These are phyloP conservation scores for Saccharomyces mikatae DNA, from an alignment of 805 yeast genomes.

Conservation along the genomic window DNA sequence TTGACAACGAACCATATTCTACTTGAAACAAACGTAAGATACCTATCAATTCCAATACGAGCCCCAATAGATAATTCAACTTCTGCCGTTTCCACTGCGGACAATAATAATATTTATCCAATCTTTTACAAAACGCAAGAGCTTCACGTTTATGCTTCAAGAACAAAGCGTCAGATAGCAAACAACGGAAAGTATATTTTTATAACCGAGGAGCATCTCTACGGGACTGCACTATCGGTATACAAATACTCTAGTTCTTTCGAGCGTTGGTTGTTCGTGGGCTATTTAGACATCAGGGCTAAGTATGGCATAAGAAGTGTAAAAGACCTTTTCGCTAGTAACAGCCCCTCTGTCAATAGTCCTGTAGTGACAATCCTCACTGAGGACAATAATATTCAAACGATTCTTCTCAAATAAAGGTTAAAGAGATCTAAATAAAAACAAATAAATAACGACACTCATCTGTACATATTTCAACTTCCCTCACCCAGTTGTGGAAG, in stretches of 20 bases:
- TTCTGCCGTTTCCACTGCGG: background rate
- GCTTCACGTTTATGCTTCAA: background rate
- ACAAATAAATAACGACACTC: background rate
- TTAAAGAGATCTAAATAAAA: background rate
- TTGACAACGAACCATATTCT: background rate
- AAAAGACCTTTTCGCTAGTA: background rate
- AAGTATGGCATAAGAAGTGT: constrained; percentile 14
- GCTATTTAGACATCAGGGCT: constrained; percentile 17
- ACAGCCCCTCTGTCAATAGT: background rate
- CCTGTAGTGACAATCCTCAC: background rate
- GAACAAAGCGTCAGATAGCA: background rate
- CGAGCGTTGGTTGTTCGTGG: constrained; percentile 13
- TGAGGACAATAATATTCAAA: background rate
- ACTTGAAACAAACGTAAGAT: constrained; percentile 6
- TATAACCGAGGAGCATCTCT: constrained; percentile 14
- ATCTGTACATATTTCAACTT: background rate
- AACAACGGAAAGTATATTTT: constrained; percentile 5
- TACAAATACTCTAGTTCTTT: constrained; percentile 5
- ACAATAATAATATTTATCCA: background rate
- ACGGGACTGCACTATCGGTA: constrained; percentile 15
- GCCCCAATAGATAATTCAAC: background rate
- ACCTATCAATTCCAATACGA: constrained; percentile 1
- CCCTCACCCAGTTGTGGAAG: background rate
- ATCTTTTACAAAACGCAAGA: constrained; percentile 1
- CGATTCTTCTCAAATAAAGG: background rate